Evolutionary conservation across 305 asterid genomes (phyloP).

Genomic region (Withania somnifera): DNA sequence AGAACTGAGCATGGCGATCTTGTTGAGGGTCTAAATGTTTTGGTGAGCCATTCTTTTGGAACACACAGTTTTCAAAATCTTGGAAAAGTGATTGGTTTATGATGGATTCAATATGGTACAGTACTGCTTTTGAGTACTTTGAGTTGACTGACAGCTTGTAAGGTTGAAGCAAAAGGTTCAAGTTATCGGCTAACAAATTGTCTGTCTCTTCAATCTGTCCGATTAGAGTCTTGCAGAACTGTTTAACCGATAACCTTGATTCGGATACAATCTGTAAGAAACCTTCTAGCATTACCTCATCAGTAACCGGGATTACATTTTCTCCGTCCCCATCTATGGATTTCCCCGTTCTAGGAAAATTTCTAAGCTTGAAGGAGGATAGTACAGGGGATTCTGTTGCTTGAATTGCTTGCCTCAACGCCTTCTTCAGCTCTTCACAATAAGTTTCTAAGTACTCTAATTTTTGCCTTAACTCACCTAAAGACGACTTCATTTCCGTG

Average conservation of each 20-base stretch:
- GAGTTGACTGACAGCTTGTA: constrained; percentile 51
- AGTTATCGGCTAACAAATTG: constrained; percentile 32
- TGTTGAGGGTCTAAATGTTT: constrained; percentile 51
- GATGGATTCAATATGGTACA: constrained; percentile 70
- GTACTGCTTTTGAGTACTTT: constrained; percentile 43
- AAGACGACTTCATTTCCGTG: constrained; percentile 42
- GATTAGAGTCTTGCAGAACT: constrained; percentile 62
- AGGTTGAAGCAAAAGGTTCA: constrained; percentile 57
- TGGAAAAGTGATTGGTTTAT: constrained; percentile 65
- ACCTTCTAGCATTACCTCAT: constrained; percentile 69
- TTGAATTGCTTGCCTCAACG: constrained; percentile 42
- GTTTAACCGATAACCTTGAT: constrained; percentile 72
- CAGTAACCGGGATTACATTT: constrained; percentile 38
- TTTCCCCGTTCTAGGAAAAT: constrained; percentile 23
- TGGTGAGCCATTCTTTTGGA: constrained; percentile 55
- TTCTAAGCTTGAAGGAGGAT: constrained; percentile 24
- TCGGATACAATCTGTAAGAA: constrained; percentile 76
- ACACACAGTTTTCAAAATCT: constrained; percentile 66
- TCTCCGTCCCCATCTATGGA: constrained; percentile 27
- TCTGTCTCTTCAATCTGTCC: constrained; percentile 50
- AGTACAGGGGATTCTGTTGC: constrained; percentile 22
- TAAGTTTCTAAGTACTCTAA: constrained; percentile 60
- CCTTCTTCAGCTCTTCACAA: constrained; percentile 66
- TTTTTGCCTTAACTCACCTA: constrained; percentile 54
- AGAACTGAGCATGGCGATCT: constrained; percentile 48